phyloP scores from a whole-genome alignment of 192 early-diverging fungal species.

The Helicostylum pulchrum region DNA sequence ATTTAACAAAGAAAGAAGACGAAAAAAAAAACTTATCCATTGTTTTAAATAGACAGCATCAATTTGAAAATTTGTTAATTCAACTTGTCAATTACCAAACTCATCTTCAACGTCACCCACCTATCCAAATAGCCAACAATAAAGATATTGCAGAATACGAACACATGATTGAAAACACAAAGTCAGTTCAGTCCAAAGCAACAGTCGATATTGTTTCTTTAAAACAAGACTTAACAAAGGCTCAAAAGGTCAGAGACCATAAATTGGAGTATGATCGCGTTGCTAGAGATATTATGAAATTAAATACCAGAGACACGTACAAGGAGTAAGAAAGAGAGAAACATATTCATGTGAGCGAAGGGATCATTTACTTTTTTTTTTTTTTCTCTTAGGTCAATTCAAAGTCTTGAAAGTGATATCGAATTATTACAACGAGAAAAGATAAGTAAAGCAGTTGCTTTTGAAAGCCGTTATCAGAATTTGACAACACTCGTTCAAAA shows the following conservation, averaged over 20 bases:
- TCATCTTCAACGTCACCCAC: slow-evolving; percentile 43
- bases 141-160: slow-evolving; percentile 45
- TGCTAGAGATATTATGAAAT: slow-evolving; percentile 47
- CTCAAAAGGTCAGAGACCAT: slow-evolving; percentile 40
- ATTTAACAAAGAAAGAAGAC: no score
- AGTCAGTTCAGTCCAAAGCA: slow-evolving; percentile 32
- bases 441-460: slow-evolving; percentile 10
- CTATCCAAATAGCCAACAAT: slow-evolving; percentile 52
- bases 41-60: slow-evolving; percentile 21
- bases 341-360: not conserved
- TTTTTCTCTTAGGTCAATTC: slow-evolving; percentile 23
- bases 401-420: slow-evolving; percentile 29
- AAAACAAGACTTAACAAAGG: slow-evolving; percentile 41
- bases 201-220: slow-evolving; percentile 41
- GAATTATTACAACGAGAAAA: slow-evolving; percentile 33
- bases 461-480: slow-evolving; percentile 27
- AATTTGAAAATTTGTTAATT: slow-evolving; percentile 36
- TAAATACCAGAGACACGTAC: slow-evolving; percentile 28
- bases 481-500: slow-evolving; percentile 18
- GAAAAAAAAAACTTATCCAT: no score
- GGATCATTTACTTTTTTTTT: not conserved
- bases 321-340: slow-evolving; percentile 25
- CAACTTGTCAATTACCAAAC: slow-evolving; percentile 46
- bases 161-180: slow-evolving; percentile 40
- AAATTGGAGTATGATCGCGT: slow-evolving; percentile 56